Base-by-base conservation (phyloP, 208 protist genomes). In the Tritrichomonas foetus region DNA sequence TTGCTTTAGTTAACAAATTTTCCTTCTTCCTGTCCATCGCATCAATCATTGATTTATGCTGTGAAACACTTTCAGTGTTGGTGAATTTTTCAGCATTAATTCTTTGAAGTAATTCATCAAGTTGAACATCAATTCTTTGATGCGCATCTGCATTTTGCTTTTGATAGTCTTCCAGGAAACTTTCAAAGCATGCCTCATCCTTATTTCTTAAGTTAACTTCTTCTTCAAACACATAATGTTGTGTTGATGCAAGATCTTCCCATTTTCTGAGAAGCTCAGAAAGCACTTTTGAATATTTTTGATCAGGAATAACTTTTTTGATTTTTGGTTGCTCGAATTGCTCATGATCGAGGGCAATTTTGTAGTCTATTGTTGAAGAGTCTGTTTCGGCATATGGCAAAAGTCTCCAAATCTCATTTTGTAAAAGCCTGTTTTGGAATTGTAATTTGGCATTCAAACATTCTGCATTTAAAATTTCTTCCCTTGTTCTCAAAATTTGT, bases 361-460 rank as follows among this genome's bases (percentile, higher is more conserved):
- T 53, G 30, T 89, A 89, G 33, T 89, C 78, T 39, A 36, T 89
- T n/a, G n/a, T 89, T 27, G 78, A 36, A 33, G 44, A 20, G 0
- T 89, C 16, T 89, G 78, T 61, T 47, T 53, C n/a, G 11, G 47
- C 44, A 57, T 53, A 89, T 39, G 78, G 78, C 33, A 89, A 27
- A 49, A 89, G 44, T 89, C 78, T 89, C 2, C 20, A 89, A 14
- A 89, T 89, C 57, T 89, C 78, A 61, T 53, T 61, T 57, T 89
- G 78, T 50, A 89, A 57, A 57, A 44, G 20, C 57, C 78, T 9
- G 57, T 47, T 13, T n/a, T 89, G 78, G 36, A 89, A 89, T 39
- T 20, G 47, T 39, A 89, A 57, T 89, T 89, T 16, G 2, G 47
- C 27, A 57, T 89, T 89, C 57, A 44, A 44, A 8, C 53, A 50